phyloP scores from a whole-genome alignment of 2,329 filamentous ascomycete genomes.

The Dactylellina sp. region DNA sequence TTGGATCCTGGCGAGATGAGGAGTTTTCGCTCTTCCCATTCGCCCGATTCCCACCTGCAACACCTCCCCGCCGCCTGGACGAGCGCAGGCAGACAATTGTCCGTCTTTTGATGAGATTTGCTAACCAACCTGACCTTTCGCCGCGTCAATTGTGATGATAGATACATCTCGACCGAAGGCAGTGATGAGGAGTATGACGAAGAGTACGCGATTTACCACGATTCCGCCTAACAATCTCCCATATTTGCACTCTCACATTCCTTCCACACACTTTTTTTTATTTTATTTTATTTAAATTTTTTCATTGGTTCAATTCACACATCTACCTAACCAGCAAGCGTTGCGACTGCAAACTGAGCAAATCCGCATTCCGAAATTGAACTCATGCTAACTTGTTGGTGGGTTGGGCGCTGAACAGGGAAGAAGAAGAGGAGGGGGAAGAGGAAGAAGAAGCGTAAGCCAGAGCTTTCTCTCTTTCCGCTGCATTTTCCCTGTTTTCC shows the following conservation, averaged over 20 bases:
- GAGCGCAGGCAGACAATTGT: constrained; percentile 12
- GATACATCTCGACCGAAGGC: constrained; percentile 47
- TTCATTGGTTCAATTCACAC: no score
- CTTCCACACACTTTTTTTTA: neutral
- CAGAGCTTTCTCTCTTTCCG: constrained; percentile 8
- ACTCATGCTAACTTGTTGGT: constrained; percentile 15
- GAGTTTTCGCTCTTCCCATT: constrained; percentile 46
- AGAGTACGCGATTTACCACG: constrained; percentile 33
- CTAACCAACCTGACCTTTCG: constrained; percentile 14
- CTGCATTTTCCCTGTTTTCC: constrained; percentile 11
- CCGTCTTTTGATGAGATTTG: constrained; percentile 27
- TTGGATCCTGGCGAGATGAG: constrained; percentile 50
- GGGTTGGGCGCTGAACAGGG: constrained; percentile 38
- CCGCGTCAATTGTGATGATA: no score
- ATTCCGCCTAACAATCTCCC: constrained; percentile 1
- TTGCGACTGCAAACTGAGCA: no score
- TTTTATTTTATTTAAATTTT: no score
- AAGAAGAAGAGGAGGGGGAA: constrained; percentile 44
- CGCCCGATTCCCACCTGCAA: constrained; percentile 32
- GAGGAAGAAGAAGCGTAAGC: constrained; percentile 51
- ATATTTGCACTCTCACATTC: constrained; percentile 8
- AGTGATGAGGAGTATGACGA: constrained; percentile 47
- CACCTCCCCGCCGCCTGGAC: constrained; percentile 8
- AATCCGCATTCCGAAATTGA: constrained; percentile 3
- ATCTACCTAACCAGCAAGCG: no score